These are phyloP conservation scores for Trichocladium uniseriatum DNA, from an alignment of 495 filamentous ascomycete species.

Conservation along the genomic window DNA sequence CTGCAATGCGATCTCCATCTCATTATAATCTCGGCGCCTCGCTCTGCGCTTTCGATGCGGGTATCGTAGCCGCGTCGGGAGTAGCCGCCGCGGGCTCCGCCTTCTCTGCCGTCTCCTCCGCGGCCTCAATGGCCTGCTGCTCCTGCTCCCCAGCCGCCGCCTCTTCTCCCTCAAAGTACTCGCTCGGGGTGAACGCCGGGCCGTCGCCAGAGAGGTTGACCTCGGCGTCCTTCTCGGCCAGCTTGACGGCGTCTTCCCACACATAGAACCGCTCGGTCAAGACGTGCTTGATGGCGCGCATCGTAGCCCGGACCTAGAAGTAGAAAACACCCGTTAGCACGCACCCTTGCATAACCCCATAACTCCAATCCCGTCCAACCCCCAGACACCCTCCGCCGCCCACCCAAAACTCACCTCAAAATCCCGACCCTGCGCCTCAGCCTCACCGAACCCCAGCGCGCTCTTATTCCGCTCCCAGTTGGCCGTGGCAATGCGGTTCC, in stretches of 20 bases:
- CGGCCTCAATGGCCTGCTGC: slow-evolving; percentile 2
- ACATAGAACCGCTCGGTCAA: slow-evolving; percentile 84
- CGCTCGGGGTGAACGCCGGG: slow-evolving; percentile 38
- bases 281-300: slow-evolving; percentile 69
- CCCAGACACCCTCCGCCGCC: neutral
- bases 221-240: slow-evolving; percentile 60
- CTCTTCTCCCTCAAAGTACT: slow-evolving; percentile 29
- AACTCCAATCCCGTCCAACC: neutral
- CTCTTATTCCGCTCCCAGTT: slow-evolving; percentile 53
- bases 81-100: neutral
- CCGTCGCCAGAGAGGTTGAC: slow-evolving; percentile 46
- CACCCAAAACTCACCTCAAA: slow-evolving; percentile 43
- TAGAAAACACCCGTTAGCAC: slow-evolving; percentile 1
- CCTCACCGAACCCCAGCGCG: slow-evolving; percentile 57
- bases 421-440: slow-evolving; percentile 51
- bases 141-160: slow-evolving; percentile 4
- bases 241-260: slow-evolving; percentile 71
- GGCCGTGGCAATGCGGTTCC: slow-evolving; percentile 80
- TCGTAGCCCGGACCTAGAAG: slow-evolving; percentile 58
- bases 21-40: slow-evolving; percentile 19
- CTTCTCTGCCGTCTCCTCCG: slow-evolving; percentile 2
- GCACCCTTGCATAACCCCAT: neutral
- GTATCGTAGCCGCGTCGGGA: slow-evolving; percentile 14
- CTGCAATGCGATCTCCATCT: neutral
- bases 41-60: slow-evolving; percentile 9